A percentile compares a stretch with the other conserved stretches of the same genome.
Conservation (phyloP, 148 eudicot genomes). For the Polygonum maritimum region DNA sequence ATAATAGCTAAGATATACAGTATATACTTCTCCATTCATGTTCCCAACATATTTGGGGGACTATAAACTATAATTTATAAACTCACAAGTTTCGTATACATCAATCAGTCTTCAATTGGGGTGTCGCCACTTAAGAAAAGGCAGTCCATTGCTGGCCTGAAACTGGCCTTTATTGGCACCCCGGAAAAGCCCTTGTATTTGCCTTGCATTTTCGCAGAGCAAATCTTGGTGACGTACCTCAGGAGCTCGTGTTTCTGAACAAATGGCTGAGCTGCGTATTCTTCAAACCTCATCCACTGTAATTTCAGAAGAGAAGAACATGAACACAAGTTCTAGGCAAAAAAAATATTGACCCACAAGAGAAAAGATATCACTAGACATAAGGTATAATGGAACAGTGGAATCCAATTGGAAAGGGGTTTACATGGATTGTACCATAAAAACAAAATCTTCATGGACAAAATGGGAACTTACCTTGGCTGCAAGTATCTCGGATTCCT, state of each 20-base stretch:
- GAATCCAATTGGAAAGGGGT: too few relatives aligned
- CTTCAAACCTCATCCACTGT: conserved; percentile 51
- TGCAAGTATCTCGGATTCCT: conserved; percentile 55
- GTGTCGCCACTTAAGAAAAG: conserved; percentile 22
- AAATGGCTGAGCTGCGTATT: conserved; percentile 40
- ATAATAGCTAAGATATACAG: background rate
- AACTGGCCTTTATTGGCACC: conserved; percentile 20
- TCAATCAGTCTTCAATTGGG: conserved; percentile 7
- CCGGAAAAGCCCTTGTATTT: conserved; percentile 30
- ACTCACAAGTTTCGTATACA: background rate
- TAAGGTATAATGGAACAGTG: too few relatives aligned
- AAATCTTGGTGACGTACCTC: conserved; percentile 20
- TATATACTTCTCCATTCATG: background rate
- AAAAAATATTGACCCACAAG: too few relatives aligned
- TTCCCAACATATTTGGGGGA: background rate
- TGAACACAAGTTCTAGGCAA: background rate
- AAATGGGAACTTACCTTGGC: conserved; percentile 42
- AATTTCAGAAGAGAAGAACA: background rate
- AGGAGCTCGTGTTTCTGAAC: conserved; percentile 24
- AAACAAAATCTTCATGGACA: background rate
- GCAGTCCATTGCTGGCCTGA: conserved; percentile 20
- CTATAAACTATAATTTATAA: background rate
- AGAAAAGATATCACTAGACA: too few relatives aligned
- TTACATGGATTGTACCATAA: too few relatives aligned
- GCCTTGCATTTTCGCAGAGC: conserved; percentile 22